These are phyloP conservation scores for Plasmodium adleri DNA, from an alignment of 169 alveolate genomes.

Conservation along the genomic window DNA sequence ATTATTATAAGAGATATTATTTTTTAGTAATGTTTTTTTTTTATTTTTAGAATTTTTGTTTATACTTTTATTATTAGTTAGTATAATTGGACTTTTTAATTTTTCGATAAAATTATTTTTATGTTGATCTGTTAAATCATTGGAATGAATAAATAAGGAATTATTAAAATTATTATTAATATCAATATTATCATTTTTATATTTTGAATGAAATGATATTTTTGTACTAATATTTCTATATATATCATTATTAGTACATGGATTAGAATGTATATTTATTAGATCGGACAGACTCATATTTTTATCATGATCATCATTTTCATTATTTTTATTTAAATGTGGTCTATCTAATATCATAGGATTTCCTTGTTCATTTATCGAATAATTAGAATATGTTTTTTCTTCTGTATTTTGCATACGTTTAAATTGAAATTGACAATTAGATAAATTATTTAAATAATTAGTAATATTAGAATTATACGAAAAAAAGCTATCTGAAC, in stretches of 20 bases:
- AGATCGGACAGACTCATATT: slow-evolving; percentile 8
- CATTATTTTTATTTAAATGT: slow-evolving; percentile 22
- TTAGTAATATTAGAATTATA: slow-evolving; percentile 38
- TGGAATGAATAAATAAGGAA: slow-evolving; percentile 10
- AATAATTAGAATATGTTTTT: slow-evolving; percentile 15
- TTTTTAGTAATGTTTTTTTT: slow-evolving; percentile 14
- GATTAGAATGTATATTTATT: slow-evolving; percentile 17
- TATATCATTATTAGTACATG: slow-evolving; percentile 22
- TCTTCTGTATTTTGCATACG: slow-evolving; percentile 6
- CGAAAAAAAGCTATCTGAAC: slow-evolving; percentile 19
- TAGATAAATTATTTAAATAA: slow-evolving; percentile 56
- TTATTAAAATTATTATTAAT: slow-evolving; percentile 23
- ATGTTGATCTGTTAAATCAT: slow-evolving; percentile 22
- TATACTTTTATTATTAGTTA: background rate
- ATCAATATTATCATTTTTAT: slow-evolving; percentile 16
- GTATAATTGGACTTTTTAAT: slow-evolving; percentile 32
- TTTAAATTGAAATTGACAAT: slow-evolving; percentile 16
- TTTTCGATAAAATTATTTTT: slow-evolving; percentile 20
- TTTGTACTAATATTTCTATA: slow-evolving; percentile 12
- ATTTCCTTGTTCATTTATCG: slow-evolving; percentile 20
- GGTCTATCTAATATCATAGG: slow-evolving; percentile 12
- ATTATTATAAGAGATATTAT: slow-evolving; percentile 17
- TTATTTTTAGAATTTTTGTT: slow-evolving; percentile 16
- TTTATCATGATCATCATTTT: slow-evolving; percentile 11
- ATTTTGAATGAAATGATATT: slow-evolving; percentile 24